Conservation (phyloP, 1,139 yeast genomes). For the Candida labiduridarum region DNA sequence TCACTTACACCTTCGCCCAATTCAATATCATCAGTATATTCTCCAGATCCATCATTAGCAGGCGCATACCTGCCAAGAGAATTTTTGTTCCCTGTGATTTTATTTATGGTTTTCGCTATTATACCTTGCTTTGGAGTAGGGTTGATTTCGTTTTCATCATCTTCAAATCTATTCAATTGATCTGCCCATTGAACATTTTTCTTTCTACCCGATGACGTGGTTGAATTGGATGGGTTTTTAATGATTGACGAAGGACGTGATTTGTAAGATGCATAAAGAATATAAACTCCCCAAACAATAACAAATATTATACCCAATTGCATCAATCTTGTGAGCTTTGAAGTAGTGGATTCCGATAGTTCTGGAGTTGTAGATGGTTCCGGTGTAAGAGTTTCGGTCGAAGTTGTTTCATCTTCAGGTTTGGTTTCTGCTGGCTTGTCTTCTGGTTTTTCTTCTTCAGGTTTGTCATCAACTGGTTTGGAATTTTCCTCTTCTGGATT, state of each 20-base stretch:
- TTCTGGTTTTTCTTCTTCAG: slow-evolving; percentile 3
- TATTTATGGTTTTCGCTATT: slow-evolving; percentile 42
- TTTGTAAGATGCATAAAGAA: slow-evolving; percentile 38
- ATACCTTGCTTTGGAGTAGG: slow-evolving; percentile 26
- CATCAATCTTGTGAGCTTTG: slow-evolving; percentile 41
- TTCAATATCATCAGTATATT: slow-evolving; percentile 38
- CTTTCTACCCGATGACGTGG: slow-evolving; percentile 37
- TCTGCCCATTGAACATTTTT: slow-evolving; percentile 66
- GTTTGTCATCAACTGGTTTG: background rate
- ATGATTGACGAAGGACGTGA: slow-evolving; percentile 49
- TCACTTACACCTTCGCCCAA: slow-evolving; percentile 30
- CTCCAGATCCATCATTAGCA: slow-evolving; percentile 21
- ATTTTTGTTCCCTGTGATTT: slow-evolving; percentile 32
- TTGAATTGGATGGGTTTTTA: slow-evolving; percentile 24
- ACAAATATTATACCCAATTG: slow-evolving; percentile 44
- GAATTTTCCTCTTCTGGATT: slow-evolving; percentile 9
- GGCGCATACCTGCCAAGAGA: slow-evolving; percentile 30
- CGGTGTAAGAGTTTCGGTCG: slow-evolving; percentile 4
- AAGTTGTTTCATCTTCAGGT: background rate
- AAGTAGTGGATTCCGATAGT: slow-evolving; percentile 20
- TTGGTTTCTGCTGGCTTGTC: background rate
- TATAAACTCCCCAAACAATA: slow-evolving; percentile 47
- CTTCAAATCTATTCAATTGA: slow-evolving; percentile 43
- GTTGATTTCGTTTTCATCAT: slow-evolving; percentile 24
- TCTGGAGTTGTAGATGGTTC: slow-evolving; percentile 8